Evolutionary conservation across 2,329 filamentous ascomycete genomes (phyloP), one percentile per base, ranked within the genome.

Genomic region (Botrytis porri): DNA sequence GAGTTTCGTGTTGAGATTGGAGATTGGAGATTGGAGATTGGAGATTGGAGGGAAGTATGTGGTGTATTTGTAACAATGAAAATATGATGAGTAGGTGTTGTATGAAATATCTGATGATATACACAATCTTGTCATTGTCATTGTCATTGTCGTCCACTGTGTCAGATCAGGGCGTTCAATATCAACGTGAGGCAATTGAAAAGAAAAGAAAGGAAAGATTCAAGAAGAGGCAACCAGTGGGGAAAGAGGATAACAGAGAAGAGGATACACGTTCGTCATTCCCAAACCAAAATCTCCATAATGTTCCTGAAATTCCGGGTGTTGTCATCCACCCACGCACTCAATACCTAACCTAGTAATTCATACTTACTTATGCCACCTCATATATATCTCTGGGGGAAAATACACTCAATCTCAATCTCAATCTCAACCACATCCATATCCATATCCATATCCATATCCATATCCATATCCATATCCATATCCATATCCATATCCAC

Each of bases 131-230:
- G 10, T 65, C 43, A 51, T 32, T 20, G 3, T 10, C 5, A 29
- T 29, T 29, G 22, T 37, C 25, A 51, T n/a, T n/a, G 25, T n/a
- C 25, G 6, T 35, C 7, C 18, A 14, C 29, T 6, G 14, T n/a
- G 18, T 39, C 63, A 37, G 32, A 54, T 29, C 14, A 8, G 6
- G 45, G 32, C 63, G 32, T 66, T 51, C 22, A 25, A 29, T 14
- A 54, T 70, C 20, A 45, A 66, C 66, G 39, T 59, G 70, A 71
- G 70, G 61, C 48, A 71, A 71, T 41, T 32, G 12, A 32, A 20
- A 12, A 29, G 45, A 59, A 64, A n/a, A 7, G 18, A 45, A 51
- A 51, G 45, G 20, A 51, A 51, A 25, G 45, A n/a, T 7, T 3
- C 2, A 29, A 54, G 18, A 29, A 54, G 14, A 54, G 39, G n/a